phyloP scores from a whole-genome alignment of 495 filamentous ascomycete species.

The Penicillium cataractarum region DNA sequence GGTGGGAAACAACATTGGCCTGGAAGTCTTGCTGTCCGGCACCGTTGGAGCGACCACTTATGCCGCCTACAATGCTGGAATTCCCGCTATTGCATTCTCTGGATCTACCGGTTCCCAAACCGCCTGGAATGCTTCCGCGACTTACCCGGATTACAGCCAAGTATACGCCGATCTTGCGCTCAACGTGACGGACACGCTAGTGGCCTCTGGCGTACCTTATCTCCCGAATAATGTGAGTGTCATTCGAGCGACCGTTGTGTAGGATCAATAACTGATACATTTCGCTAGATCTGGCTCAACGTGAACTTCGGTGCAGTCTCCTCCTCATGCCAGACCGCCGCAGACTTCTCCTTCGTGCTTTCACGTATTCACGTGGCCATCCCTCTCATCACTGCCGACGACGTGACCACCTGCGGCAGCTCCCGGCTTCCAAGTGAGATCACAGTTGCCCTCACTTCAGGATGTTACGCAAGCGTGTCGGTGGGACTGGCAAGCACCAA shows the following conservation, averaged over 20 bases:
- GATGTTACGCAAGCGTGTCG: slow-evolving; percentile 66
- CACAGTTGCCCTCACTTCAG: slow-evolving; percentile 47
- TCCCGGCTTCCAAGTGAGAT: slow-evolving; percentile 61
- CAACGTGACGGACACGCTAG: slow-evolving; percentile 55
- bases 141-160: slow-evolving; percentile 51
- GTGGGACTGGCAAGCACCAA: slow-evolving; percentile 62
- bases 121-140: slow-evolving; percentile 49
- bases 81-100: slow-evolving; percentile 68
- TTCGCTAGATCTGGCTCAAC: slow-evolving; percentile 56
- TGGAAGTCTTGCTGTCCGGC: slow-evolving; percentile 58
- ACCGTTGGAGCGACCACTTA: slow-evolving; percentile 65
- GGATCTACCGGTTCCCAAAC: slow-evolving; percentile 53
- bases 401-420: slow-evolving; percentile 59
- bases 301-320: slow-evolving; percentile 64
- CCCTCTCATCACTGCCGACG: slow-evolving; percentile 50
- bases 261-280: background rate
- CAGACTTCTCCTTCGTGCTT: slow-evolving; percentile 63
- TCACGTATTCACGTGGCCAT: slow-evolving; percentile 58
- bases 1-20: slow-evolving; percentile 59
- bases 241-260: background rate
- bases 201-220: slow-evolving; percentile 60
- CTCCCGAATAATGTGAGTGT: slow-evolving; percentile 48
- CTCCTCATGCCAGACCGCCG: slow-evolving; percentile 45
- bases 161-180: slow-evolving; percentile 64
- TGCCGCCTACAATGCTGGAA: slow-evolving; percentile 54